Percentiles rank a stretch among this genome's conserved stretches.
Conservation (phyloP, 192 early-diverging fungal species). For the Funneliformis mosseae region DNA sequence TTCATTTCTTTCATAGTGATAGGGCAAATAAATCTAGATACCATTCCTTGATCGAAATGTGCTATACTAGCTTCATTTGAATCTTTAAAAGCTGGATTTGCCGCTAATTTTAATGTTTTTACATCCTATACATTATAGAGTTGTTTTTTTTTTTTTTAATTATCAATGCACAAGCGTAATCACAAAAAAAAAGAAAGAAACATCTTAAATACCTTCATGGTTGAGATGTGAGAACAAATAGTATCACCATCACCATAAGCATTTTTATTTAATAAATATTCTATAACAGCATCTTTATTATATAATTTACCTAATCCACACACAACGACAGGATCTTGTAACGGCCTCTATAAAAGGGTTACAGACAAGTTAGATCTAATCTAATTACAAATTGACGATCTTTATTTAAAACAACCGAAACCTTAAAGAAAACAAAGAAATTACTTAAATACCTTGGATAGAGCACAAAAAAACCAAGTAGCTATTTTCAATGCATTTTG, state of each 20-base stretch:
- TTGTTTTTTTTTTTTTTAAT: not conserved
- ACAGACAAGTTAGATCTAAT: not conserved
- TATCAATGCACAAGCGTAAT: not conserved
- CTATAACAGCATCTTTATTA: slow-evolving; percentile 79
- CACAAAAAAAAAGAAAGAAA: not conserved
- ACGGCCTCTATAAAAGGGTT: slow-evolving; percentile 41
- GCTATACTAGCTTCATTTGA: slow-evolving; percentile 47
- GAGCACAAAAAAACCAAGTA: slow-evolving; percentile 74
- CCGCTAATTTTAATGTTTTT: slow-evolving; percentile 63
- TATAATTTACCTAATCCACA: slow-evolving; percentile 78
- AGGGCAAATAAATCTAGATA: slow-evolving; percentile 72
- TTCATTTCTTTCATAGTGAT: slow-evolving; percentile 86
- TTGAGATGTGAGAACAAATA: slow-evolving; percentile 72
- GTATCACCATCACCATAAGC: slow-evolving; percentile 78
- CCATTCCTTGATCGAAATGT: slow-evolving; percentile 55
- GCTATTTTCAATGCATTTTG: slow-evolving; percentile 60
- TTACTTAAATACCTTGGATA: slow-evolving; percentile 66
- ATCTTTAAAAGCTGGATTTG: slow-evolving; percentile 64
- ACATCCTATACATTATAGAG: slow-evolving; percentile 53
- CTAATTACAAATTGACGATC: too few species aligned
- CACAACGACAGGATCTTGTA: slow-evolving; percentile 67
- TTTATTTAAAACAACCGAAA: not conserved
- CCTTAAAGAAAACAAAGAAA: not conserved
- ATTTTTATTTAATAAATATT: slow-evolving; percentile 69
- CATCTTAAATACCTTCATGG: slow-evolving; percentile 52